These are phyloP conservation scores for Vinca minor DNA, from an alignment of 257 asterid genomes.

Conservation along the genomic window DNA sequence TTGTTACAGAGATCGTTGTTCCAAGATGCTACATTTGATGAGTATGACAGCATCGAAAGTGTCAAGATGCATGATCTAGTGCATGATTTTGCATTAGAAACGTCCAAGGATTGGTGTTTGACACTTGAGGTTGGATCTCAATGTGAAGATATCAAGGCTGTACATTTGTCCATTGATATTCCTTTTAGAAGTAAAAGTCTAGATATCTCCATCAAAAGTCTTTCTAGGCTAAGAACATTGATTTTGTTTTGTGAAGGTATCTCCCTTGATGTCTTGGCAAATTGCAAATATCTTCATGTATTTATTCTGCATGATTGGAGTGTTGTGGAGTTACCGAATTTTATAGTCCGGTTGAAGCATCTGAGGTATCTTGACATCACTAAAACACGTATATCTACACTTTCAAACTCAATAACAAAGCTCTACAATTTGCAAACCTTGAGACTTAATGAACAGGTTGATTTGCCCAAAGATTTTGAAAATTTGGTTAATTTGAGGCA, in stretches of 20 bases:
- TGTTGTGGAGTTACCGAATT: no score
- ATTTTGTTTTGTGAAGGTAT: accelerated
- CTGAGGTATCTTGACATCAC: slow-evolving; percentile 23
- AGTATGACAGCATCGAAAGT: not conserved
- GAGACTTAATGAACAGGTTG: not conserved
- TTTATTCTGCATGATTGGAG: not conserved
- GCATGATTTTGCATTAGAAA: not conserved
- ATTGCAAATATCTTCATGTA: not conserved
- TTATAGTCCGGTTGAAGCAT: slow-evolving; percentile 10
- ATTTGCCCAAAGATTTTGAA: slow-evolving; percentile 12
- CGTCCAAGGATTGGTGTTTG: not conserved
- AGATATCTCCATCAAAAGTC: not conserved
- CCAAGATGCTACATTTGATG: not conserved
- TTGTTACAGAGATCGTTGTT: no score
- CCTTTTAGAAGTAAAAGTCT: no score
- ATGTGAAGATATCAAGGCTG: not conserved
- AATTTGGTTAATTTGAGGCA: slow-evolving; percentile 16
- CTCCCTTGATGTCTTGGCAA: no score
- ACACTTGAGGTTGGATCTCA: not conserved
- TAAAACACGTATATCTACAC: not conserved
- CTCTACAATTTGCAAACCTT: slow-evolving; percentile 23
- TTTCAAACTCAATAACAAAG: slow-evolving; percentile 16
- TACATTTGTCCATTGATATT: not conserved
- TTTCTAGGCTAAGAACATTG: not conserved
- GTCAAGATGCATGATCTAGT: not conserved